phyloP scores from a whole-genome alignment of 129 eudicot species.

The Centella asiatica region DNA sequence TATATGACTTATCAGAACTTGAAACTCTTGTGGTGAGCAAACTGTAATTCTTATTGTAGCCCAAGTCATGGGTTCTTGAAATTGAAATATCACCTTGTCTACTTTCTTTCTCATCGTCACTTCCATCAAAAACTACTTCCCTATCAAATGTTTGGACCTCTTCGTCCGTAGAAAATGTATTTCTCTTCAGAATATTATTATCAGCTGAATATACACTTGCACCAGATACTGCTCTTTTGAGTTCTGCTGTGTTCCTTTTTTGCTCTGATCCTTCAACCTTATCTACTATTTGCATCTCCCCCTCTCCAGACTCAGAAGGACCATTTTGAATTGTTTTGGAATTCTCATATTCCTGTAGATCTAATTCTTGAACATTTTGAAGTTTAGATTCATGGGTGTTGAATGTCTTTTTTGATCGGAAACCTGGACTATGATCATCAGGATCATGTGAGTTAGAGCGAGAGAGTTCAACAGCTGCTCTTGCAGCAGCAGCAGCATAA shows the following conservation, averaged over 20 bases:
- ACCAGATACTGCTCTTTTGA: conserved; percentile 13
- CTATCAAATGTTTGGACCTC: conserved; percentile 11
- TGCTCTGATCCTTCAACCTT: conserved; percentile 11
- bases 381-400: conserved; percentile 17
- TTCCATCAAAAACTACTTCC: conserved; percentile 35
- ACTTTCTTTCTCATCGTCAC: conserved; percentile 25
- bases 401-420: conserved; percentile 15
- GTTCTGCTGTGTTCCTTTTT: conserved; percentile 15
- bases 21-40: conserved; percentile 7
- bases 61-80: not conserved
- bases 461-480: conserved; percentile 72
- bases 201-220: conserved; percentile 33
- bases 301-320: conserved; percentile 29
- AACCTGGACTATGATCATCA: conserved; percentile 31
- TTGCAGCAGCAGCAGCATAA: conserved; percentile 81
- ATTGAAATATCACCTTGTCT: conserved; percentile 1
- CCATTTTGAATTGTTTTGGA: conserved; percentile 17
- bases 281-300: conserved; percentile 13
- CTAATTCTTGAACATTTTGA: not conserved
- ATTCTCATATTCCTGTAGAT: conserved; percentile 10
- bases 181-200: conserved; percentile 14
- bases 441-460: conserved; percentile 40
- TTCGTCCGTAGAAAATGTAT: conserved; percentile 8
- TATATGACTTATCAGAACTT: not conserved
- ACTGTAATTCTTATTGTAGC: not conserved